A percentile compares a stretch with the other conserved stretches of the same genome.
Evolutionary conservation across 176 grass and related monocot species (phyloP).

Genomic region (Rhipidocladum racemiflorum): DNA sequence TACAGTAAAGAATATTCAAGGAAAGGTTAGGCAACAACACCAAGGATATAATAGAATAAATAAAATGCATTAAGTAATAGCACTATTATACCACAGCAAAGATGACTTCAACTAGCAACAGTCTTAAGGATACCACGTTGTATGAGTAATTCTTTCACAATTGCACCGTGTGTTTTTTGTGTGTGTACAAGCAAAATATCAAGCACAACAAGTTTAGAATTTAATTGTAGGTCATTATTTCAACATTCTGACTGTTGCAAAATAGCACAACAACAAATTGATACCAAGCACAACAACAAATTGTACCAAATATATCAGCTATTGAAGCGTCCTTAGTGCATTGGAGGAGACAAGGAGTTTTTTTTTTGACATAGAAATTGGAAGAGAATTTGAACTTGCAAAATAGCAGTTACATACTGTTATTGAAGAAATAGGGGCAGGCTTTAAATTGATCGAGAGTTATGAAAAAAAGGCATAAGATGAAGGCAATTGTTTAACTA

Average conservation of each 20-base stretch:
- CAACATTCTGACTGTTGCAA: no score
- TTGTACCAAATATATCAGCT: not conserved
- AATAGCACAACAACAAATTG: no score
- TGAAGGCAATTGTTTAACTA: conserved; percentile 76
- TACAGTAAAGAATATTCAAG: conserved; percentile 16
- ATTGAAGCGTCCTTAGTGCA: no score
- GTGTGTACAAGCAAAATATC: not conserved
- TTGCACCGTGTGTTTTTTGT: not conserved
- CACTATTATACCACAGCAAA: not conserved
- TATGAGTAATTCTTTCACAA: not conserved
- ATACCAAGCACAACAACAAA: no score
- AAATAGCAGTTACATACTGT: conserved; percentile 3
- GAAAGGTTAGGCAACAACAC: conserved; percentile 2
- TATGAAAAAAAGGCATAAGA: conserved; percentile 41
- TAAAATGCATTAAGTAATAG: not conserved
- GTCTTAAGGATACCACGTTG: not conserved
- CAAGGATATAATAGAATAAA: conserved; percentile 2
- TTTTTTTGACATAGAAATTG: no score
- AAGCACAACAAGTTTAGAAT: not conserved
- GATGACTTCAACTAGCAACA: not conserved
- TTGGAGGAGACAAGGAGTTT: no score
- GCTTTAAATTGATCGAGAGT: not conserved
- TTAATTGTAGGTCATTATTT: not conserved
- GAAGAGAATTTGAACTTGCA: conserved; percentile 30
- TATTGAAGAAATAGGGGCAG: not conserved